phyloP scores from a whole-genome alignment of 768 basidiomycete species.

The Paxillus rubicundulus region DNA sequence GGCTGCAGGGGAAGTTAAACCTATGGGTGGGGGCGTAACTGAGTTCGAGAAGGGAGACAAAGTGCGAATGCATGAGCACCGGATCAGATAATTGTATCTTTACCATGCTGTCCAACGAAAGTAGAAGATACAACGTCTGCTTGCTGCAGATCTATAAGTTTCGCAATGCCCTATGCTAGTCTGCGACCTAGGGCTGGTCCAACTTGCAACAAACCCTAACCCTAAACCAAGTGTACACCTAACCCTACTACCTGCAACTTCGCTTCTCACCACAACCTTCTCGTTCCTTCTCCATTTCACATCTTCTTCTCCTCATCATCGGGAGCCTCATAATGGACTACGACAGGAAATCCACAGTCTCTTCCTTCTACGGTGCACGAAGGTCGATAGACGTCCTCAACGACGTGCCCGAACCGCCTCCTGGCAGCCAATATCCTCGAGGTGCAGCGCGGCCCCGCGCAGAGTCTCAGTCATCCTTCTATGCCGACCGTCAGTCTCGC shows the following conservation, averaged over 20 bases:
- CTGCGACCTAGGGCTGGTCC: background rate
- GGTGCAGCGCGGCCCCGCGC: constrained; percentile 47
- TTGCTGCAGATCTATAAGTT: too few relatives aligned
- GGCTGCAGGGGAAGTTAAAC: too few relatives aligned
- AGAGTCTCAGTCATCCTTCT: constrained; percentile 74
- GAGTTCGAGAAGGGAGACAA: too few relatives aligned
- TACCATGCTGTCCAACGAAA: too few relatives aligned
- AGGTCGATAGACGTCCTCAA: constrained; percentile 66
- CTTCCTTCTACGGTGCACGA: constrained; percentile 71
- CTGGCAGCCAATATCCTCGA: constrained; percentile 18
- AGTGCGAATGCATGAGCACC: too few relatives aligned
- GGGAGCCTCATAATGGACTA: constrained; percentile 52
- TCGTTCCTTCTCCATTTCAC: background rate
- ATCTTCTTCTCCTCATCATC: constrained; percentile 1
- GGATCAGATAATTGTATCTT: too few relatives aligned
- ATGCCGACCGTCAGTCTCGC: constrained; percentile 38
- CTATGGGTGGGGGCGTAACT: too few relatives aligned
- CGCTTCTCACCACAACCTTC: constrained; percentile 12
- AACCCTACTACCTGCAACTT: background rate
- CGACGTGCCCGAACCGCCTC: constrained; percentile 35
- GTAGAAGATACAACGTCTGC: too few relatives aligned
- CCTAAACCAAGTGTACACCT: constrained; percentile 4
- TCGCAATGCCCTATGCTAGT: too few relatives aligned
- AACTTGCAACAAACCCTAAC: constrained; percentile 24
- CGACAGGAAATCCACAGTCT: constrained; percentile 76